These are phyloP conservation scores for Amphichorda felina DNA, from an alignment of 2,329 filamentous ascomycete species.

Conservation along the genomic window DNA sequence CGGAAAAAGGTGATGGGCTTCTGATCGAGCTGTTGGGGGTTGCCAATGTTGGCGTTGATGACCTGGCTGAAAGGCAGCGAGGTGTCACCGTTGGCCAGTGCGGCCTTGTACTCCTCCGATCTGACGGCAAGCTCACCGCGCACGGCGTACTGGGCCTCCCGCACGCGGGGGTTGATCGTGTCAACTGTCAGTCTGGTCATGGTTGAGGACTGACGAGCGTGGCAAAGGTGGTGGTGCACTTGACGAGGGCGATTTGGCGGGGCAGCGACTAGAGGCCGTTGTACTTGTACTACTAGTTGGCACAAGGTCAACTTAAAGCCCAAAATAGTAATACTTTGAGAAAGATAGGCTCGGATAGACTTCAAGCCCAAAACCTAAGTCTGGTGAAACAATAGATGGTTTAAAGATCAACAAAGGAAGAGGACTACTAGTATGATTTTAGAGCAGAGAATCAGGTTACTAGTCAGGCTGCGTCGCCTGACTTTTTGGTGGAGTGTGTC, in stretches of 20 bases:
- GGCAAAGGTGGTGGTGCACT: conserved; percentile 9
- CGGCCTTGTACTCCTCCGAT: conserved; percentile 79
- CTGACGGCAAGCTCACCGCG: conserved; percentile 90
- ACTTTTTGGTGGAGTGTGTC: too few relatives aligned
- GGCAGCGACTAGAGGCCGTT: neutral
- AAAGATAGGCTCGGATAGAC: too few relatives aligned
- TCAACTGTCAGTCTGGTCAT: conserved; percentile 51
- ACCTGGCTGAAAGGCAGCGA: conserved; percentile 75
- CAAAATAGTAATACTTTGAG: too few relatives aligned
- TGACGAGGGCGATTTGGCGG: neutral
- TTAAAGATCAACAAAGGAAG: too few relatives aligned
- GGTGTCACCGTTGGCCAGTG: conserved; percentile 47
- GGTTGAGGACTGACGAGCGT: conserved; percentile 21
- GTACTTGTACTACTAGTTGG: too few relatives aligned
- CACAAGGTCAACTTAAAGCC: too few relatives aligned
- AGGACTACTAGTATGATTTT: too few relatives aligned
- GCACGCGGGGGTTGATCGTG: conserved; percentile 88
- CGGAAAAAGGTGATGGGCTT: conserved; percentile 99
- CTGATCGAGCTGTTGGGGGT: conserved; percentile 97
- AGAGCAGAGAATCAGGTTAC: too few relatives aligned
- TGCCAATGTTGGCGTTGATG: conserved; percentile 97
- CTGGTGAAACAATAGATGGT: too few relatives aligned
- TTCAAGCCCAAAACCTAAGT: too few relatives aligned
- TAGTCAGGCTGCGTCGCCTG: too few relatives aligned
- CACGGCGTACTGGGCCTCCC: conserved; percentile 87